Evolutionary conservation across 192 early-diverging fungal species (phyloP).

Genomic region (Funneliformis geosporum): DNA sequence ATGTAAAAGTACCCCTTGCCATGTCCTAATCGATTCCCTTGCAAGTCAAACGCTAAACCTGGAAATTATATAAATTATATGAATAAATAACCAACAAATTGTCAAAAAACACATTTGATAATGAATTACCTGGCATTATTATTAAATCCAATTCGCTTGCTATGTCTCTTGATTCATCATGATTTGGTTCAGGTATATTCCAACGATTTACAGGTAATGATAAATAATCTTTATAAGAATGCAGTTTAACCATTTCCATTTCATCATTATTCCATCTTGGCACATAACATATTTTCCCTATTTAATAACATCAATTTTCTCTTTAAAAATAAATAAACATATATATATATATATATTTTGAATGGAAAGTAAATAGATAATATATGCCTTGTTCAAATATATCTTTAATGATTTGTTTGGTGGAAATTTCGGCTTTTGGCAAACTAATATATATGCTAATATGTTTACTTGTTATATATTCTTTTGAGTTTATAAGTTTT

Average conservation of each 20-base stretch:
- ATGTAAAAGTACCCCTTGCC: constrained; percentile 27
- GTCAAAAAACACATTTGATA: background rate
- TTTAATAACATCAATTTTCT: background rate
- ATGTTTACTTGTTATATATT: constrained; percentile 44
- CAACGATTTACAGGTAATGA: constrained; percentile 64
- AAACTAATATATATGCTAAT: constrained; percentile 59
- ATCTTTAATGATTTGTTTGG: constrained; percentile 47
- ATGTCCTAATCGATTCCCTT: constrained; percentile 28
- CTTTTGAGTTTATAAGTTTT: constrained; percentile 38
- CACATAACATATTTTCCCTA: constrained; percentile 58
- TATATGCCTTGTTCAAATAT: constrained; percentile 48
- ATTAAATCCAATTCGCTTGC: constrained; percentile 30
- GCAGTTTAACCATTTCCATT: constrained; percentile 72
- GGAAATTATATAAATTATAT: background rate
- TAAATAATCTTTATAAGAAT: constrained; percentile 58
- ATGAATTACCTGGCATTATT: constrained; percentile 30
- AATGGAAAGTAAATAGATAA: background rate
- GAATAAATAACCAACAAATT: constrained; percentile 1
- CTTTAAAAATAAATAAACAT: background rate
- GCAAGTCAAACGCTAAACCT: constrained; percentile 28
- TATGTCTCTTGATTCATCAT: constrained; percentile 47
- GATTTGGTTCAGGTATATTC: constrained; percentile 66
- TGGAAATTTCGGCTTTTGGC: constrained; percentile 53
- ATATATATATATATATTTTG: no score
- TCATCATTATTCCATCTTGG: constrained; percentile 49